Evolutionary conservation across 495 filamentous ascomycete genomes (phyloP).

Genomic region (Annulohypoxylon bovei): DNA sequence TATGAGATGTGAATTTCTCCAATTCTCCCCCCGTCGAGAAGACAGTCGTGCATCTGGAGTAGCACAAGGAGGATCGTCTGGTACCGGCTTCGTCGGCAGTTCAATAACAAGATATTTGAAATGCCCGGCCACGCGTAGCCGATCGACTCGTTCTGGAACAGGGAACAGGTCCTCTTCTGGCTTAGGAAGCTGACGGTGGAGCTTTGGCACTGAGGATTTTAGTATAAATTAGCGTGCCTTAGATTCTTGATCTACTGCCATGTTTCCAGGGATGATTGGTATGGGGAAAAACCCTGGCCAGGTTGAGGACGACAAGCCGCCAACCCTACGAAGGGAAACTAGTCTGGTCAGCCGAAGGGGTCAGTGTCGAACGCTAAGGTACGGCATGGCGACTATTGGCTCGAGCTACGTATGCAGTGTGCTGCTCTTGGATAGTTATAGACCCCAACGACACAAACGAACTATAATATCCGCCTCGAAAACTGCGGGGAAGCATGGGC

Average conservation of each 20-base stretch:
- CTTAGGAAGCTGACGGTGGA: conserved; percentile 6
- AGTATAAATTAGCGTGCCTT: background rate
- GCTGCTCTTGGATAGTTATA: conserved; percentile 29
- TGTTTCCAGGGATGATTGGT: conserved; percentile 1
- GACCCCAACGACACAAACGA: conserved; percentile 28
- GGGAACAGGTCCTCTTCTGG: background rate
- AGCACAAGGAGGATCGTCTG: conserved; percentile 20
- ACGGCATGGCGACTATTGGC: conserved; percentile 37
- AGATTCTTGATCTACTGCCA: conserved; percentile 1
- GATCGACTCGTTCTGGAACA: conserved; percentile 24
- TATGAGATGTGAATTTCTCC: conserved; percentile 33
- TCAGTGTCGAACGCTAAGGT: conserved; percentile 27
- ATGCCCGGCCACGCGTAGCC: conserved; percentile 3
- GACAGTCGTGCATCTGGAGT: conserved; percentile 24
- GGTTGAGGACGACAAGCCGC: conserved; percentile 16
- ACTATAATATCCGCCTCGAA: conserved; percentile 33
- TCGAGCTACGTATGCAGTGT: conserved; percentile 28
- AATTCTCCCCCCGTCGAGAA: conserved; percentile 40
- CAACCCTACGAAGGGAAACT: conserved; percentile 10
- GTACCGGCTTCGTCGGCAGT: conserved; percentile 37
- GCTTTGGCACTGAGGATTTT: background rate
- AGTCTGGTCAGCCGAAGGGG: conserved; percentile 6
- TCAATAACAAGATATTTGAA: conserved; percentile 18
- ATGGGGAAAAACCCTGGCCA: background rate
- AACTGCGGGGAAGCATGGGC: conserved; percentile 40